Evolutionary conservation across 768 basidiomycete genomes (phyloP).

Genomic region (Termitomyces sp.): DNA sequence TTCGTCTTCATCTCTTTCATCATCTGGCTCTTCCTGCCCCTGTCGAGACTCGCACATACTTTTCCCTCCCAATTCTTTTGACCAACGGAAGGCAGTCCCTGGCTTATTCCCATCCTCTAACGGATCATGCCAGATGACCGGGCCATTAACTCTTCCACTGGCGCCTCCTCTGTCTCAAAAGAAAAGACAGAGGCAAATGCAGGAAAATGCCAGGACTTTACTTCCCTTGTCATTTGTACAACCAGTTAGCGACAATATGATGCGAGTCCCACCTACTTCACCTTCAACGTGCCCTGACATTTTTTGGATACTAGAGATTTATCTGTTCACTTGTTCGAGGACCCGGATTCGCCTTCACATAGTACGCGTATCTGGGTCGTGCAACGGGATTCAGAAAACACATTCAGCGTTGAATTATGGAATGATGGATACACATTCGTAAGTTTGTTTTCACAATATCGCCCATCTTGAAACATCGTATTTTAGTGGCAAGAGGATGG

Average conservation of each 20-base stretch:
- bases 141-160: background rate
- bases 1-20: background rate
- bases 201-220: background rate
- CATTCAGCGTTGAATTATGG: background rate
- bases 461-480: background rate
- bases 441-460: background rate
- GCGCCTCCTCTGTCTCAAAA: background rate
- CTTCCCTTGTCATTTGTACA: background rate
- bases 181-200: background rate
- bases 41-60: background rate
- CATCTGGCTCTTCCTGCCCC: background rate
- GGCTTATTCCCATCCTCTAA: background rate
- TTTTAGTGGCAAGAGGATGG: background rate
- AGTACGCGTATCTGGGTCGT: background rate
- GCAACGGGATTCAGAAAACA: background rate
- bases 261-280: background rate
- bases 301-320: background rate
- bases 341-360: background rate
- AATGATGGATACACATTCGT: background rate
- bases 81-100: background rate
- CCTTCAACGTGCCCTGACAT: background rate
- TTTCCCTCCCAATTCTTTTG: background rate
- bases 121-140: background rate
- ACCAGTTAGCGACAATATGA: background rate
- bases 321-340: background rate